Conservation (phyloP, 2,329 filamentous ascomycete genomes). For the Claviceps citrina region DNA sequence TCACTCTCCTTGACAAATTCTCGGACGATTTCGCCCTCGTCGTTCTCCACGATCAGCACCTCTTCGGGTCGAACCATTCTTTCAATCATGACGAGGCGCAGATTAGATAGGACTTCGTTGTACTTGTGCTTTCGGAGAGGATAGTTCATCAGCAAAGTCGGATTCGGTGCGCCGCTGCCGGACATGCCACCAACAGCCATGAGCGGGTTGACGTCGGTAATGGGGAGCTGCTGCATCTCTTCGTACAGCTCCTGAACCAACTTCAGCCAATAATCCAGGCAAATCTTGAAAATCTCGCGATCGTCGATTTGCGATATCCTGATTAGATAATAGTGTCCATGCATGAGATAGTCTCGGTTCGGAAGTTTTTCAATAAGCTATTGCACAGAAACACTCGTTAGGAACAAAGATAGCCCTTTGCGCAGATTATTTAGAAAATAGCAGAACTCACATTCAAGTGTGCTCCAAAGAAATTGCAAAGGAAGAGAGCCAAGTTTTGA, state of each 20-base stretch:
- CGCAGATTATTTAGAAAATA: too few species aligned
- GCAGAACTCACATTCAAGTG: slow-evolving; percentile 55
- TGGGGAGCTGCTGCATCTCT: slow-evolving; percentile 92
- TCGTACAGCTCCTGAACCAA: slow-evolving; percentile 95
- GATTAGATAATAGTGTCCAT: slow-evolving; percentile 96
- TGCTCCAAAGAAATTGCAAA: slow-evolving; percentile 92
- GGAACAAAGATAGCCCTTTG: neutral
- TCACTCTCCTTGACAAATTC: slow-evolving; percentile 99
- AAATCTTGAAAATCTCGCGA: slow-evolving; percentile 98
- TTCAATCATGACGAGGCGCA: slow-evolving; percentile 97
- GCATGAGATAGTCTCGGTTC: slow-evolving; percentile 84
- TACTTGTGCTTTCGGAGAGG: slow-evolving; percentile 97
- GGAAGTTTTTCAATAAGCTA: slow-evolving; percentile 89
- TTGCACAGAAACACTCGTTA: neutral
- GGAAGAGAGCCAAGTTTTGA: slow-evolving; percentile 86
- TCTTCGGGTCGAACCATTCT: slow-evolving; percentile 99
- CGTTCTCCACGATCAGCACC: slow-evolving; percentile 97
- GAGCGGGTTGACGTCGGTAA: slow-evolving; percentile 83
- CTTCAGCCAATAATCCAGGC: slow-evolving; percentile 97
- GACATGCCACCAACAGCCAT: slow-evolving; percentile 61
- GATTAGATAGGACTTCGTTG: slow-evolving; percentile 79
- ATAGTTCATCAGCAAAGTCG: slow-evolving; percentile 71
- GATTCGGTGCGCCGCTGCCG: slow-evolving; percentile 72
- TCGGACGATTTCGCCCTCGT: slow-evolving; percentile 95
- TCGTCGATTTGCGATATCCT: slow-evolving; percentile 98